Evolutionary conservation across 2,329 filamentous ascomycete species (phyloP).

Genomic region (Beauveria medogensis): DNA sequence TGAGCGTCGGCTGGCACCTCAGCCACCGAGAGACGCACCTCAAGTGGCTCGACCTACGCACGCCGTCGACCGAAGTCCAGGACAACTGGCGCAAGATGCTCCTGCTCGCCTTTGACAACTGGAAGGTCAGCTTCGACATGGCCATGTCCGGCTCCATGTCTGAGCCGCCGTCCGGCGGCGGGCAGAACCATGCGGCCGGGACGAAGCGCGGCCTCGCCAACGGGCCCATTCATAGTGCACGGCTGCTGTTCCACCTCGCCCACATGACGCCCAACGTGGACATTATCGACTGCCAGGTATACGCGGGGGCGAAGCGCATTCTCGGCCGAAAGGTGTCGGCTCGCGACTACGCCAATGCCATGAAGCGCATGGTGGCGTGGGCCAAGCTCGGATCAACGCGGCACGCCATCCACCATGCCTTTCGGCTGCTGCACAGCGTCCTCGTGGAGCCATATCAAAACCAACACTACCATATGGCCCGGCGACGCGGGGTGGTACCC

Average conservation of each 20-base stretch:
- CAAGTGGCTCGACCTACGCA: slow-evolving; percentile 65
- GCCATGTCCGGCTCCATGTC: slow-evolving; percentile 41
- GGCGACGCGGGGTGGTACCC: slow-evolving; percentile 8
- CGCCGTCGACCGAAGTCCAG: slow-evolving; percentile 48
- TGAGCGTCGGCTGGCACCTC: slow-evolving; percentile 91
- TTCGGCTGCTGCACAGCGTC: slow-evolving; percentile 72
- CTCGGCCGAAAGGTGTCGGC: slow-evolving; percentile 72
- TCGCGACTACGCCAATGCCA: slow-evolving; percentile 65
- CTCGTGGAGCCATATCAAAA: slow-evolving; percentile 46
- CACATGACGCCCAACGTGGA: slow-evolving; percentile 87
- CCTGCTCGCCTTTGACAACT: slow-evolving; percentile 74
- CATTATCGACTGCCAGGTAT: slow-evolving; percentile 84
- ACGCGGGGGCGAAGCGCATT: slow-evolving; percentile 68
- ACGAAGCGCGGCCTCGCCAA: slow-evolving; percentile 45
- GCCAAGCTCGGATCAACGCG: slow-evolving; percentile 65
- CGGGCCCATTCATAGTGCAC: slow-evolving; percentile 67
- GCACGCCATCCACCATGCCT: slow-evolving; percentile 76
- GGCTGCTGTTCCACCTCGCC: slow-evolving; percentile 75
- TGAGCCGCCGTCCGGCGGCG: slow-evolving; percentile 17
- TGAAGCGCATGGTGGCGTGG: slow-evolving; percentile 72
- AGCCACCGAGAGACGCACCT: slow-evolving; percentile 80
- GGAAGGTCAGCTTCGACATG: slow-evolving; percentile 76
- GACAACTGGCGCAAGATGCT: slow-evolving; percentile 75
- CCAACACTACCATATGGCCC: slow-evolving; percentile 5
- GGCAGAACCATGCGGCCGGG: neutral